Evolutionary conservation across 768 basidiomycete genomes (phyloP), one percentile per base, ranked within the genome.

Genomic region (Obba rivulosa): DNA sequence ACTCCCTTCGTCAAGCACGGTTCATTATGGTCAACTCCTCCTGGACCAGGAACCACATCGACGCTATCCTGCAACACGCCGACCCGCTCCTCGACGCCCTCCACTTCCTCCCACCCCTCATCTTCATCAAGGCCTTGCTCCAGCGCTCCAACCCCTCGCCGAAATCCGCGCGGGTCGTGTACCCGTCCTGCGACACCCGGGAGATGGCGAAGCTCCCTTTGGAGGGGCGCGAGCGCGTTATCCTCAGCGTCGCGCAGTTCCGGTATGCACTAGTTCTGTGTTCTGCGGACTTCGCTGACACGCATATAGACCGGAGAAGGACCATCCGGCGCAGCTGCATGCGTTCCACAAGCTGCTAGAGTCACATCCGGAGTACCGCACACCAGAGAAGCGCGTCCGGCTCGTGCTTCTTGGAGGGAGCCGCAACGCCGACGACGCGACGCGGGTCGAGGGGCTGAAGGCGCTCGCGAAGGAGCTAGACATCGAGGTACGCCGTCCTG

Each of bases 11-110:
- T 21, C 76, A 75, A 35, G 82, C 92, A 2, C 77, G 73, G 46
- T 88, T 89, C 66, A 55, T 88, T 39, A 92, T 95, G 90, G 92
- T 89, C 57, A 98, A 98, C 66, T 96, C 92, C 3, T 83, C 88
- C 0, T 98, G 96, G 95, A 98, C 95, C 2, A 81, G 84, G 57
- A 76, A 75, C 36, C 96, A 98, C 59, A 71, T 97, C 52, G 77
- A 87, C 55, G 71, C 79, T 1, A 83, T 96, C 42, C 70, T 96
- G 17, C 69, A 68, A 13, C 72, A 81, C 42, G 69, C 71, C 8
- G 81, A 87, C 52, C 46, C 63, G 11, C 51, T 75, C 17, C 64
- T 87, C 37, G 75, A 76, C 34, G 49, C 68, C 51, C 45, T 79
- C 3, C 78, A 80, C 52, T 24, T 54, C 42, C 36, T 71, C 17